A percentile compares a stretch with the other conserved stretches of the same genome.
Evolutionary conservation across 345 rosid species (phyloP).

Genomic region (Excoecaria agallocha): DNA sequence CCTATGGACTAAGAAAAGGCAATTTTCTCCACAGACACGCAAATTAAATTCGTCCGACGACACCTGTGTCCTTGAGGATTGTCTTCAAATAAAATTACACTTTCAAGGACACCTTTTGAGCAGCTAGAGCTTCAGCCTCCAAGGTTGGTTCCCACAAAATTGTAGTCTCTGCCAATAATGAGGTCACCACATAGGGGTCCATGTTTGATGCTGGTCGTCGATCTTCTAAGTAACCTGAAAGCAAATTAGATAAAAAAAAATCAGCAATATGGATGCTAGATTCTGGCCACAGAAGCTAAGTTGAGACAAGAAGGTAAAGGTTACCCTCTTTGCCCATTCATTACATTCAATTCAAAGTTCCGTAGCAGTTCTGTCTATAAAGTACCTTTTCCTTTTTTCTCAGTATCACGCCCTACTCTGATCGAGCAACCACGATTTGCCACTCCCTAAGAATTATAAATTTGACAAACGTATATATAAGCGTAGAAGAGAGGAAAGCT

Average conservation of each 20-base stretch:
- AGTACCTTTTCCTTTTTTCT: slow-evolving; percentile 83
- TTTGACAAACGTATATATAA: slow-evolving; percentile 8
- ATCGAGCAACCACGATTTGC: slow-evolving; percentile 98
- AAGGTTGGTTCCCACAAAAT: slow-evolving; percentile 76
- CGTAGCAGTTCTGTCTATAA: not conserved
- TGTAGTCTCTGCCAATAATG: slow-evolving; percentile 71
- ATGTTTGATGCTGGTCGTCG: slow-evolving; percentile 92
- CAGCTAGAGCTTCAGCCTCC: slow-evolving; percentile 82
- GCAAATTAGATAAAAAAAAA: slow-evolving; percentile 6
- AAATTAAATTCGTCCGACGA: slow-evolving; percentile 13
- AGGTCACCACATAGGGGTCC: slow-evolving; percentile 82
- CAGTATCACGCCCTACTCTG: slow-evolving; percentile 97
- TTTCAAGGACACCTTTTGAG: slow-evolving; percentile 71
- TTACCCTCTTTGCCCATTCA: not conserved
- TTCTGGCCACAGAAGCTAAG: not conserved
- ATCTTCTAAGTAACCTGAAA: slow-evolving; percentile 82
- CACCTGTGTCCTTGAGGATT: not conserved
- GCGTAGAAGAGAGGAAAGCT: not conserved
- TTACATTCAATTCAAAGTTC: not conserved
- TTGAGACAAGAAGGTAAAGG: not conserved
- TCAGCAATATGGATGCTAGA: slow-evolving; percentile 12
- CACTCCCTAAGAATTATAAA: slow-evolving; percentile 58
- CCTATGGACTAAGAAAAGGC: slow-evolving; percentile 7
- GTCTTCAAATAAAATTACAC: slow-evolving; percentile 39
- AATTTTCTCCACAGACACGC: slow-evolving; percentile 5